Conservation (phyloP, 2,329 filamentous ascomycete genomes). For the Colletotrichum cordylinicola region DNA sequence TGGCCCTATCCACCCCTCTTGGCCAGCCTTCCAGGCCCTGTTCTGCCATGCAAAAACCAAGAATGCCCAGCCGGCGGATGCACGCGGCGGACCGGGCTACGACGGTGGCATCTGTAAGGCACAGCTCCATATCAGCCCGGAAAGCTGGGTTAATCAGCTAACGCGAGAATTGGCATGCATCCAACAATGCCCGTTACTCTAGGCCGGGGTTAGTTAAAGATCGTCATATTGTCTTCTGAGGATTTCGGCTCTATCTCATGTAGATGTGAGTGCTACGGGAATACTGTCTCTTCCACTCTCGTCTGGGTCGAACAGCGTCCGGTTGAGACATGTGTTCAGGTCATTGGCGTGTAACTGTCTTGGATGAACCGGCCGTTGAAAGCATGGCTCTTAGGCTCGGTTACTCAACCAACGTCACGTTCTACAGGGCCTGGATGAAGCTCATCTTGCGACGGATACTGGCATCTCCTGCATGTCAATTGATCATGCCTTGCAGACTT, state of each 20-base stretch:
- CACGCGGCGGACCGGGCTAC: background rate
- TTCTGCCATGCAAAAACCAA: background rate
- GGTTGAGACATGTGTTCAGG: background rate
- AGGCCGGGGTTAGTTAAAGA: background rate
- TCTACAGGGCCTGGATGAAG: background rate
- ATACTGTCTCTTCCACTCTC: accelerated
- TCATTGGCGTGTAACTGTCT: background rate
- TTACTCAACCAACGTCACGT: background rate
- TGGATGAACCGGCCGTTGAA: background rate
- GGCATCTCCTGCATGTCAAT: background rate
- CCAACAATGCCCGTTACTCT: too few species aligned
- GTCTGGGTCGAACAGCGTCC: background rate
- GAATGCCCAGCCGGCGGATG: background rate
- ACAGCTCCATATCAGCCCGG: background rate
- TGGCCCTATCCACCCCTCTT: background rate
- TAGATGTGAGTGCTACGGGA: background rate
- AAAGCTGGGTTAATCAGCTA: background rate
- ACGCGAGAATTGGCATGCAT: background rate
- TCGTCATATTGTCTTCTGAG: background rate
- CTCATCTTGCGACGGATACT: background rate
- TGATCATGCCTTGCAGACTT: background rate
- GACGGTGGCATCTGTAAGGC: constrained; percentile 1
- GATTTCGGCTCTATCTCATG: too few species aligned
- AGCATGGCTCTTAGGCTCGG: background rate
- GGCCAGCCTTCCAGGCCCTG: background rate